Conservation (phyloP, 805 yeast species). For the Teunomyces gatunensis region DNA sequence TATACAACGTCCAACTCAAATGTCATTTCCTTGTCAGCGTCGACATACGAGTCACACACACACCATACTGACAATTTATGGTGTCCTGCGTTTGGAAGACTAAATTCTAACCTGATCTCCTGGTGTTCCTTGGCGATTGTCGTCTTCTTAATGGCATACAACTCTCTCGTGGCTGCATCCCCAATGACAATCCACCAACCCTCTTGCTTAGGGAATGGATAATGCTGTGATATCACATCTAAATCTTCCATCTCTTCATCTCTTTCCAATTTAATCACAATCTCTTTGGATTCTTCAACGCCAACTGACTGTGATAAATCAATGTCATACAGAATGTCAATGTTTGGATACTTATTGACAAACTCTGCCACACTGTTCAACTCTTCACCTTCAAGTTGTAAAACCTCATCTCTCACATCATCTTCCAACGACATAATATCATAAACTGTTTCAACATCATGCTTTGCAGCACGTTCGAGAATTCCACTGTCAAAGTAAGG, state of each 20-base stretch:
- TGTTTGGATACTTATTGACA: constrained; percentile 85
- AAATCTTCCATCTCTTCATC: constrained; percentile 80
- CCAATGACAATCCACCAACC: constrained; percentile 91
- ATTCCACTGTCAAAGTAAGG: constrained; percentile 60
- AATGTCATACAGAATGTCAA: constrained; percentile 62
- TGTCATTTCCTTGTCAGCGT: constrained; percentile 80
- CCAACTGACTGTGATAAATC: constrained; percentile 39
- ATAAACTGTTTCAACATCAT: constrained; percentile 65
- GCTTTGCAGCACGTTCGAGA: constrained; percentile 51
- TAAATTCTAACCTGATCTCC: constrained; percentile 50
- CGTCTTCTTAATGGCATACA: constrained; percentile 72
- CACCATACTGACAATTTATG: constrained; percentile 74
- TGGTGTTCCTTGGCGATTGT: constrained; percentile 52
- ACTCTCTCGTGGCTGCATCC: constrained; percentile 52
- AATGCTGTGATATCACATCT: constrained; percentile 55
- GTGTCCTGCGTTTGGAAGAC: constrained; percentile 58
- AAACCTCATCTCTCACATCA: constrained; percentile 61
- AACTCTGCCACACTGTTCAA: constrained; percentile 75
- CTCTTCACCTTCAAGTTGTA: constrained; percentile 47
- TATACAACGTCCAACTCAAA: constrained; percentile 46
- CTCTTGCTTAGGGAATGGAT: constrained; percentile 60
- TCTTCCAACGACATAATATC: constrained; percentile 83
- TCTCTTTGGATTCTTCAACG: constrained; percentile 47
- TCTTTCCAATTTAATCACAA: constrained; percentile 52
- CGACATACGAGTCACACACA: constrained; percentile 88